Base-by-base conservation (phyloP, 2,329 filamentous ascomycete genomes). In the Hypomyces perniciosus region DNA sequence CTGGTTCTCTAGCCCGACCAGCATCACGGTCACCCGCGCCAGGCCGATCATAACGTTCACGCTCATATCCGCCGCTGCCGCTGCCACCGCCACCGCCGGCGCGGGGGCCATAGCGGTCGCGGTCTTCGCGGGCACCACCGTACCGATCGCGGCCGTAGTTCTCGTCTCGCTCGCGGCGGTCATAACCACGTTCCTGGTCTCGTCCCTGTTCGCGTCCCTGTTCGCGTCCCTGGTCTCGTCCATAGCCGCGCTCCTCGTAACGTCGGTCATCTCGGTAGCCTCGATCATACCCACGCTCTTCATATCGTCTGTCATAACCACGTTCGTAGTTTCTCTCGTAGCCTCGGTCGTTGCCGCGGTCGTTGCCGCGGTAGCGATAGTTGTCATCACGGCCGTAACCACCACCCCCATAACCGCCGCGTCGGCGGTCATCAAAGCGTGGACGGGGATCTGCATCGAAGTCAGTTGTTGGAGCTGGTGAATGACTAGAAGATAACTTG, bases 401-500 rank as follows among this genome's bases (percentile, higher is more conserved):
- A 41, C 75, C 71, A 33, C 69, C 68, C 27, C 80, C 76, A 56
- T 79, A 79, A 52, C 81, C 79, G 56, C 83, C 80, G 57, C 83
- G 77, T 57, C 82, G 79, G 62, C 84, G 80, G 54, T 85, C 82
- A 56, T 86, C 84, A 63, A 68, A 80, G 61, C 72, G 68, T 49
- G 64, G 67, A 50, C 70, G 68, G 20, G 67, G 67, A 49, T 73
- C 71, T 71, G 10, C 39, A 29, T 37, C 13, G 6, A 4, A n/a
- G 45, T 58, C 42, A 63, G 53, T 46, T 8, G 5, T 33, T 31
- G 4, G 9, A 29, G 4, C 28, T 62, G 62, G 66, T 59, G 56
- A 57, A 42, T 7, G 33, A 31, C 8, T 3, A 55, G 57, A 51
- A 9, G 30, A 27, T 39, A 34, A 75, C 86, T 77, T 76, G 93